Conservation (phyloP, 768 basidiomycete species). For the Lentinula lateritia region DNA sequence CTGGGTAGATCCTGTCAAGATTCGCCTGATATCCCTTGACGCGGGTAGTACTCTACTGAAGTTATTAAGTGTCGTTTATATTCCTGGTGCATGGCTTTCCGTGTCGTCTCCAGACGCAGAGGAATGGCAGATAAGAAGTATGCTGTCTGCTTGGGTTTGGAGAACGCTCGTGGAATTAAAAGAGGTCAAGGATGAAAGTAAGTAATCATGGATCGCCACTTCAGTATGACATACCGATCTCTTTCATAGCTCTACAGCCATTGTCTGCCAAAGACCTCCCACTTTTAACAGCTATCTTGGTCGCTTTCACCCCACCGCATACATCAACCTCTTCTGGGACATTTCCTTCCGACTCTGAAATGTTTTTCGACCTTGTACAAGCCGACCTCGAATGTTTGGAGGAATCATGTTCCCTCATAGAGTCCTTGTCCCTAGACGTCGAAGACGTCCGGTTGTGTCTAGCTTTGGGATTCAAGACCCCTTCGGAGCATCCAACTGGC, state of each 20-base stretch:
- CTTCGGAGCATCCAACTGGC: constrained; percentile 49
- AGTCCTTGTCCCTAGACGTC: constrained; percentile 73
- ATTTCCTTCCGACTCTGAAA: constrained; percentile 21
- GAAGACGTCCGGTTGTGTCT: constrained; percentile 71
- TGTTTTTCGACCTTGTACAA: constrained; percentile 36
- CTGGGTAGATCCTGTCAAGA: constrained; percentile 64
- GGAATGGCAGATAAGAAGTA: constrained; percentile 60
- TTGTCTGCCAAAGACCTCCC: constrained; percentile 63
- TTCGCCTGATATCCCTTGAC: constrained; percentile 61
- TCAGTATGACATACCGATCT: not conserved
- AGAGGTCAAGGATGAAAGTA: constrained; percentile 68
- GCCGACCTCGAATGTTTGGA: constrained; percentile 71
- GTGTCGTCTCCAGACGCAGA: constrained; percentile 32
- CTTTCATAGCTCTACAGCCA: constrained; percentile 42
- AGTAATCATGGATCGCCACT: constrained; percentile 12
- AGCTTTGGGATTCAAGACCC: constrained; percentile 58
- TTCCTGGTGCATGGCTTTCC: constrained; percentile 61
- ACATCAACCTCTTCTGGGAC: constrained; percentile 31
- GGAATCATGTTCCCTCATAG: constrained; percentile 69
- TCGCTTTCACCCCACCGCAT: constrained; percentile 56
- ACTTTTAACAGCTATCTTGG: constrained; percentile 51
- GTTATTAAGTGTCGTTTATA: constrained; percentile 64
- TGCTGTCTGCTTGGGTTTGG: constrained; percentile 75
- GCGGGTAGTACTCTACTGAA: constrained; percentile 64
- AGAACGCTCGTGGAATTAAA: constrained; percentile 67